These are phyloP conservation scores for Thelonectria blattea DNA, from an alignment of 2,329 filamentous ascomycete species.

Conservation along the genomic window DNA sequence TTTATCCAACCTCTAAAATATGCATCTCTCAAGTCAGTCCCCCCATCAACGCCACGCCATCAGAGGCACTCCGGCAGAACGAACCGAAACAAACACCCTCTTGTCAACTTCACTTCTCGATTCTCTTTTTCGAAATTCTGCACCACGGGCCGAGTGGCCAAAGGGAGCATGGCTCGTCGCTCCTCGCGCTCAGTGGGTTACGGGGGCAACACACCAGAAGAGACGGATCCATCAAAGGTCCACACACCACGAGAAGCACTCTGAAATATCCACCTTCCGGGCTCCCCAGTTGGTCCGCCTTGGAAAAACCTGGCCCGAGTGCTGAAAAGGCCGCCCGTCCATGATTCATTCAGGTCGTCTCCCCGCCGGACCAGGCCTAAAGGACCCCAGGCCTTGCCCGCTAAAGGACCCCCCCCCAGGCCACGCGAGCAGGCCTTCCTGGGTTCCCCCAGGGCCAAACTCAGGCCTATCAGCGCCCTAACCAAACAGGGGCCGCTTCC, in stretches of 20 bases:
- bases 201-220: not conserved
- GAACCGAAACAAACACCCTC: not conserved
- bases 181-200: not conserved
- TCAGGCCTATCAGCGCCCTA: slow-evolving; percentile 1
- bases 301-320: not conserved
- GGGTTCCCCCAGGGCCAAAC: not conserved
- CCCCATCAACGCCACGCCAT: not conserved
- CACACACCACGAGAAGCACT: slow-evolving; percentile 20
- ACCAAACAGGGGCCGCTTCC: not conserved
- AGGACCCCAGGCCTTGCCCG: not conserved
- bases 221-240: not conserved
- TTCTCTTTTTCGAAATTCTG: not conserved
- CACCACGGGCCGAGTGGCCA: not conserved
- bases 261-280: slow-evolving; percentile 1
- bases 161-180: not conserved
- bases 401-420: not conserved
- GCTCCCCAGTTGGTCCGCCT: slow-evolving; percentile 6
- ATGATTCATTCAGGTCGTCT: not conserved
- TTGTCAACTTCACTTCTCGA: not conserved
- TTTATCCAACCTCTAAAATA: not conserved
- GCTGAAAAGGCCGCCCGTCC: slow-evolving; percentile 1
- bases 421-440: not conserved
- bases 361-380: not conserved
- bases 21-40: not conserved
- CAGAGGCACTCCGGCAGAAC: not conserved